Evolutionary conservation across 1,284 basidiomycete species (phyloP).

Genomic region (Farysia itapuensis): DNA sequence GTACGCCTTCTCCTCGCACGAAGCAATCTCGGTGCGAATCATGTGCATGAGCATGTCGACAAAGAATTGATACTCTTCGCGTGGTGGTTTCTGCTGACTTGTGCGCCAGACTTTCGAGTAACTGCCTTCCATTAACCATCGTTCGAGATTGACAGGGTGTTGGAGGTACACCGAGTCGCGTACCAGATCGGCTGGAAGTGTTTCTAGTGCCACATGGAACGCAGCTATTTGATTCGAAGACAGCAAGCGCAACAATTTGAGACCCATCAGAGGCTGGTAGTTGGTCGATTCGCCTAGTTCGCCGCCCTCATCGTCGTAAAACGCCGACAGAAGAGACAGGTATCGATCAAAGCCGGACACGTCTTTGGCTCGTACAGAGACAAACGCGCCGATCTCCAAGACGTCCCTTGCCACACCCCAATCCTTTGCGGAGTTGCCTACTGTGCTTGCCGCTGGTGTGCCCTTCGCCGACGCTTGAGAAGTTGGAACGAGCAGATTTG

Average conservation of each 20-base stretch:
- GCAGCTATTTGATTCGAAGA: conserved; percentile 95
- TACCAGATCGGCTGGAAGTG: conserved; percentile 64
- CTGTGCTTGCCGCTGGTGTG: background rate
- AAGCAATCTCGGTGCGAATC: conserved; percentile 88
- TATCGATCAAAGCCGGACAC: conserved; percentile 92
- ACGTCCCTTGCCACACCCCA: conserved; percentile 72
- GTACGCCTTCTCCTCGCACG: conserved; percentile 87
- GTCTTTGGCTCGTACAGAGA: conserved; percentile 83
- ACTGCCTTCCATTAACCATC: conserved; percentile 98
- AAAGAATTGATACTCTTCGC: conserved; percentile 84
- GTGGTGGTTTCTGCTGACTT: conserved; percentile 69
- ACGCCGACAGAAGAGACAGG: conserved; percentile 85
- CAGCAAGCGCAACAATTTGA: conserved; percentile 89
- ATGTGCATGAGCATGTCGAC: conserved; percentile 89
- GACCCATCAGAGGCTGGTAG: conserved; percentile 84
- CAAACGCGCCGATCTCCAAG: conserved; percentile 91
- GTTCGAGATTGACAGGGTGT: conserved; percentile 66
- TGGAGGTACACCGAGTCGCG: conserved; percentile 46
- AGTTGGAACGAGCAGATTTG: conserved; percentile 71
- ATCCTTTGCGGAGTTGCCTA: background rate
- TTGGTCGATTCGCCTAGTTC: conserved; percentile 78
- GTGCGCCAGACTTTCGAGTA: conserved; percentile 98
- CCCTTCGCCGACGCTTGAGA: conserved; percentile 31
- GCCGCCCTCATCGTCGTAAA: conserved; percentile 78
- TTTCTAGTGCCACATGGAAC: conserved; percentile 98